phyloP scores from a whole-genome alignment of 495 filamentous ascomycete species.

The Xylaria flabelliformis region DNA sequence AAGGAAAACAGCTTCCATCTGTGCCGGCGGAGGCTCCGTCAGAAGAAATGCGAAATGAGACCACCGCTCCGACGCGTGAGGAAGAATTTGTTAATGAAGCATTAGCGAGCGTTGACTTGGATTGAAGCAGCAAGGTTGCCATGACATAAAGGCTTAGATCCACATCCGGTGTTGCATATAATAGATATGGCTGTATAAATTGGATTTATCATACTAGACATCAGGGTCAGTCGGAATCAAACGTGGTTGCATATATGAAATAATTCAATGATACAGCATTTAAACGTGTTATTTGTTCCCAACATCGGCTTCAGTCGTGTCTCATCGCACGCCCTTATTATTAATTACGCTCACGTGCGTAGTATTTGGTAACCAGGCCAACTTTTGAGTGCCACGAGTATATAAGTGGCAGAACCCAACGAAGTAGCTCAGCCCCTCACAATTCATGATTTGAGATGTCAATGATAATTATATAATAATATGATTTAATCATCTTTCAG shows the following conservation, averaged over 20 bases:
- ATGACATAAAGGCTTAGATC: neutral
- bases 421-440: neutral
- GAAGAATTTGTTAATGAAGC: conserved; percentile 50
- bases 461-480: neutral
- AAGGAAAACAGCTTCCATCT: conserved; percentile 29
- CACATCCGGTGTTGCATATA: neutral
- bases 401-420: neutral
- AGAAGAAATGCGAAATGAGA: conserved; percentile 30
- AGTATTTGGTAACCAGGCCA: neutral
- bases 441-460: neutral
- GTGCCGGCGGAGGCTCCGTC: conserved; percentile 5
- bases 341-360: neutral
- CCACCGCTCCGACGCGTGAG: conserved; percentile 23
- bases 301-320: neutral
- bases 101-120: conserved; percentile 52
- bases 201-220: neutral
- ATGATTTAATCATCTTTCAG: neutral
- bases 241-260: neutral
- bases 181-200: conserved; percentile 13
- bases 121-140: conserved; percentile 37
- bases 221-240: neutral
- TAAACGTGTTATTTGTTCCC: neutral
- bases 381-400: neutral
- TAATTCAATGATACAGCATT: neutral
- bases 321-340: neutral